phyloP scores from a whole-genome alignment of 1,284 basidiomycete species.

The Peniophora sp. region DNA sequence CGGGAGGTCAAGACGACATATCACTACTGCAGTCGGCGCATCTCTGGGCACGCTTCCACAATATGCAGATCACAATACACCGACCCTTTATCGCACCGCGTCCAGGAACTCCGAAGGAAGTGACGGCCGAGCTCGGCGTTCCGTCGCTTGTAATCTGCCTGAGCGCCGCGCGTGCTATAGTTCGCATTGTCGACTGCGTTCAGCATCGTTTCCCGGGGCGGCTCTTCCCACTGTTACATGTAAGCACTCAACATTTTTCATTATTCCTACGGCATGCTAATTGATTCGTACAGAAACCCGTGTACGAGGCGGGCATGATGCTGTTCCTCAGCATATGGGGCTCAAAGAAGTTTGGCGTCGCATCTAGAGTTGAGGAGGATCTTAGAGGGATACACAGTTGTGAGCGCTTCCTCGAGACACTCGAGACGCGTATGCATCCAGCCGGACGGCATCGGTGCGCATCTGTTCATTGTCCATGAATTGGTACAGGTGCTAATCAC shows the following conservation, averaged over 20 bases:
- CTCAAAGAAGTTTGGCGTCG: slow-evolving; percentile 49
- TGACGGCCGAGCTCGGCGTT: slow-evolving; percentile 31
- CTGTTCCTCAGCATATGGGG: slow-evolving; percentile 72
- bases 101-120: slow-evolving; percentile 28
- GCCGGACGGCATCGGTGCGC: no score
- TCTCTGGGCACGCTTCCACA: slow-evolving; percentile 48
- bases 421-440: no score
- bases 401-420: no score
- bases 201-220: slow-evolving; percentile 20
- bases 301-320: slow-evolving; percentile 61
- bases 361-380: no score
- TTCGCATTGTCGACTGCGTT: slow-evolving; percentile 39
- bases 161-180: slow-evolving; percentile 49
- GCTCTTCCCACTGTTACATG: no score
- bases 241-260: no score
- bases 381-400: no score
- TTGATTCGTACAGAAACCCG: slow-evolving; percentile 23
- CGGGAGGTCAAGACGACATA: slow-evolving; percentile 31
- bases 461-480: no score
- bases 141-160: slow-evolving; percentile 57
- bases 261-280: no score
- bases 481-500: no score
- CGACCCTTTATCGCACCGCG: slow-evolving; percentile 53
- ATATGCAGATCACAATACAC: slow-evolving; percentile 48
- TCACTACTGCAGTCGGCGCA: slow-evolving; percentile 47